phyloP scores from a whole-genome alignment of 495 filamentous ascomycete species.

The Ramalina peruviana region DNA sequence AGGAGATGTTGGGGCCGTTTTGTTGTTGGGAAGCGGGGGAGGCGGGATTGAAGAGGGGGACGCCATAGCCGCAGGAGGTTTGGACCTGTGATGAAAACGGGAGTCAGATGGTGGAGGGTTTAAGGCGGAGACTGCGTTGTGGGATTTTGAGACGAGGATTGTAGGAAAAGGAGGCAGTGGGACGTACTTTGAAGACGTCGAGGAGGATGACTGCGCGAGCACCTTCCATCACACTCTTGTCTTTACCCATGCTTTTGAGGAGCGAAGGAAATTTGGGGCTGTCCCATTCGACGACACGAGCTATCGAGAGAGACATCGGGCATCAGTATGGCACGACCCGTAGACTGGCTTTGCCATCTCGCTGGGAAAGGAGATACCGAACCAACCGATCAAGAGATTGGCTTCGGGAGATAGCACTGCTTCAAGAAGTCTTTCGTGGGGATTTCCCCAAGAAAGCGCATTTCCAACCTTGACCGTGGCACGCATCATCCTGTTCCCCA shows the following conservation, averaged over 20 bases:
- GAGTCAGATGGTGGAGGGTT: neutral
- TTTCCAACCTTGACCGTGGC: too few species aligned
- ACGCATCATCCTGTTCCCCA: too few species aligned
- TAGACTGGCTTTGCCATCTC: too few species aligned
- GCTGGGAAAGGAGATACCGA: too few species aligned
- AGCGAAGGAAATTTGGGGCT: constrained; percentile 31
- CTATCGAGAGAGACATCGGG: too few species aligned
- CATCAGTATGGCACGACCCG: too few species aligned
- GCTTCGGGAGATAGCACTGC: too few species aligned
- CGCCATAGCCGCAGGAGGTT: constrained; percentile 44
- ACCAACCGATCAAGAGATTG: too few species aligned
- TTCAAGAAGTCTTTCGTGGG: too few species aligned
- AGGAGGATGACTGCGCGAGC: constrained; percentile 50
- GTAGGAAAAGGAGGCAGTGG: neutral
- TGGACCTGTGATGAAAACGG: constrained; percentile 26
- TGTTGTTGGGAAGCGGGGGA: constrained; percentile 6
- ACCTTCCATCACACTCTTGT: constrained; percentile 26
- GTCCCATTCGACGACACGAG: constrained; percentile 42
- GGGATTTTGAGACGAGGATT: neutral
- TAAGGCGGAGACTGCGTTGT: neutral
- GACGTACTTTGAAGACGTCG: constrained; percentile 50
- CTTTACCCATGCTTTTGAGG: constrained; percentile 26
- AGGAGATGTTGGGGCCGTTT: neutral
- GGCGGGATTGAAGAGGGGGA: constrained; percentile 28
- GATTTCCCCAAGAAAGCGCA: too few species aligned